Conservation (phyloP, 2,329 filamentous ascomycete genomes). For the Aspergillus oerlinghausenensis region DNA sequence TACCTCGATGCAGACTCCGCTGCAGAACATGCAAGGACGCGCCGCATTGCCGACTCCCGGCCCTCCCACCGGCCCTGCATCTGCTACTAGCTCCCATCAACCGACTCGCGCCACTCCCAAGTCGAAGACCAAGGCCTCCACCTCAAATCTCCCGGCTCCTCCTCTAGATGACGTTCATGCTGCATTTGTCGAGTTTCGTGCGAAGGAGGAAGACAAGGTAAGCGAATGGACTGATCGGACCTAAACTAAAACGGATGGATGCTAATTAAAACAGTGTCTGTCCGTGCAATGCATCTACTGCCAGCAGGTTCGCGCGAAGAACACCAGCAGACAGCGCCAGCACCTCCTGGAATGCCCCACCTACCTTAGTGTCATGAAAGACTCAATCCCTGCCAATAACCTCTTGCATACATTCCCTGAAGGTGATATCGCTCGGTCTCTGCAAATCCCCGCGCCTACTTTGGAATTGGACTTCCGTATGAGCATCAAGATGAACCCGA, state of each 20-base stretch:
- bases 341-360: constrained; percentile 47
- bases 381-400: constrained; percentile 49
- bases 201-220: constrained; percentile 46
- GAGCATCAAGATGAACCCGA: constrained; percentile 50
- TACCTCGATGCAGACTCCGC: constrained; percentile 40
- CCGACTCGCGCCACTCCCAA: constrained; percentile 36
- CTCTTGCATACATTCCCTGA: constrained; percentile 48
- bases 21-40: constrained; percentile 38
- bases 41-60: constrained; percentile 38
- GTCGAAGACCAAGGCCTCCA: constrained; percentile 33
- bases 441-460: constrained; percentile 44
- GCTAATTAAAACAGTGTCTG: constrained; percentile 32
- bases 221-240: constrained; percentile 1
- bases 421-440: constrained; percentile 44
- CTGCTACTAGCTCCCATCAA: constrained; percentile 27
- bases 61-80: constrained; percentile 26
- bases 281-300: constrained; percentile 50
- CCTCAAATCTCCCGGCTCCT: constrained; percentile 41
- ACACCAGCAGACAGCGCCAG: constrained; percentile 47
- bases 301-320: constrained; percentile 48
- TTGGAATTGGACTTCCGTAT: constrained; percentile 52
- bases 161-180: constrained; percentile 48
- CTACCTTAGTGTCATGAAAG: constrained; percentile 50
- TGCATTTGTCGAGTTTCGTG: constrained; percentile 46
- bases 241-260: neutral